Percentiles rank a stretch among this genome's conserved stretches.
These are phyloP conservation scores for Niveomyces coronatus DNA, from an alignment of 2,329 filamentous ascomycete species.

Conservation along the genomic window DNA sequence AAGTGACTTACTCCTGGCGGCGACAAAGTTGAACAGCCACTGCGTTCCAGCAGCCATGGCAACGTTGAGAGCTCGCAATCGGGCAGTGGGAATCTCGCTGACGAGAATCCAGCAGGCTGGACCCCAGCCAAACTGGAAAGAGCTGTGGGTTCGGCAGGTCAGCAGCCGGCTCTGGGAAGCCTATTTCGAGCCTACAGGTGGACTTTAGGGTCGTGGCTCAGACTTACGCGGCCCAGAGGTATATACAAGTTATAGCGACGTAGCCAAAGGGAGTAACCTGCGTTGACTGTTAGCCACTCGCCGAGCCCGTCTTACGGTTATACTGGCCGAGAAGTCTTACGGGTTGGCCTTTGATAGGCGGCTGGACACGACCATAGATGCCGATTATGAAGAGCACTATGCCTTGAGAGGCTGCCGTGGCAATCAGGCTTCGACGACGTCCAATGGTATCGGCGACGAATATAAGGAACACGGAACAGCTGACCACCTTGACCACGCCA, in stretches of 20 bases:
- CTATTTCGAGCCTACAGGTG: no score
- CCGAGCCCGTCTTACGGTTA: no score
- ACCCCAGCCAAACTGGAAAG: slow-evolving; percentile 63
- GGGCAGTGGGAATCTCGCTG: slow-evolving; percentile 55
- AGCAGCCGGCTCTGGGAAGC: no score
- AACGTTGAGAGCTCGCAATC: slow-evolving; percentile 57
- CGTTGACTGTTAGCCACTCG: no score
- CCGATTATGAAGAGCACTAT: slow-evolving; percentile 59
- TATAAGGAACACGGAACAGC: slow-evolving; percentile 53
- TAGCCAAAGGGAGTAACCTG: slow-evolving; percentile 57
- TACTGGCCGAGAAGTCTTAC: slow-evolving; percentile 21
- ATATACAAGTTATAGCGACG: slow-evolving; percentile 60
- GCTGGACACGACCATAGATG: slow-evolving; percentile 55
- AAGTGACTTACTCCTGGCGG: slow-evolving; percentile 41
- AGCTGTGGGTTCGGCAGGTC: slow-evolving; percentile 21
- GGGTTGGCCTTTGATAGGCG: slow-evolving; percentile 39
- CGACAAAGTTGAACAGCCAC: slow-evolving; percentile 67
- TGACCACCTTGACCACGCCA: slow-evolving; percentile 58
- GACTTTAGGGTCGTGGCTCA: not conserved
- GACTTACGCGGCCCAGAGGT: slow-evolving; percentile 50
- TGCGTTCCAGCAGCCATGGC: slow-evolving; percentile 58
- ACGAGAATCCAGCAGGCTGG: slow-evolving; percentile 65
- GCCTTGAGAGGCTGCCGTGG: slow-evolving; percentile 53
- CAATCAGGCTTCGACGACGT: slow-evolving; percentile 48
- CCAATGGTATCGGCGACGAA: slow-evolving; percentile 62